A percentile compares a stretch with the other conserved stretches of the same genome.
phyloP scores from a whole-genome alignment of 2,329 filamentous ascomycete species.

The Aspergillus fijiensis region DNA sequence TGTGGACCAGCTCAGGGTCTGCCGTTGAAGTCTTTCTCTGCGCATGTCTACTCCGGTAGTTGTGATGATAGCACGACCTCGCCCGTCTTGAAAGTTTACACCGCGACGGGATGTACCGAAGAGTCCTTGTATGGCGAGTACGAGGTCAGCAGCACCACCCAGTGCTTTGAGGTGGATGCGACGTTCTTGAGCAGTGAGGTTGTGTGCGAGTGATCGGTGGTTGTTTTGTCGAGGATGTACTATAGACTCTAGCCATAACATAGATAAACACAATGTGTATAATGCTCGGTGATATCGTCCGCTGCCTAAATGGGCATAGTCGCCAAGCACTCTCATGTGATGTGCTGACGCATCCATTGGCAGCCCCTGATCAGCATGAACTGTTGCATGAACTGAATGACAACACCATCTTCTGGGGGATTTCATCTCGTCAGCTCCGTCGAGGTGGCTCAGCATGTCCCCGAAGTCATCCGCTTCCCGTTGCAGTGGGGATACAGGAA shows the following conservation, averaged over 20 bases:
- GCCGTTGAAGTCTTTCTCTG: background rate
- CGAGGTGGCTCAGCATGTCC: background rate
- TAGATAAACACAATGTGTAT: too few relatives aligned
- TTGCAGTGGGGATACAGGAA: background rate
- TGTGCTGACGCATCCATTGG: background rate
- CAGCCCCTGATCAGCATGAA: background rate
- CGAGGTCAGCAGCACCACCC: background rate
- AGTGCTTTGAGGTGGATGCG: background rate
- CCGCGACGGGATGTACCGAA: background rate
- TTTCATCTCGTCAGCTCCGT: too few relatives aligned
- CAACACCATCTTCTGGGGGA: too few relatives aligned
- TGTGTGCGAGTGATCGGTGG: background rate
- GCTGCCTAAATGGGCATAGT: background rate
- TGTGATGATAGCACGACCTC: background rate
- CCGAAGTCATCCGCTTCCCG: background rate
- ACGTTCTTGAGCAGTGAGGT: slow-evolving; percentile 3
- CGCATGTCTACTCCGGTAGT: slow-evolving; percentile 1
- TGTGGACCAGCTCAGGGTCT: background rate
- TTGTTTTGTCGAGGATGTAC: too few relatives aligned
- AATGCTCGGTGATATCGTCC: background rate
- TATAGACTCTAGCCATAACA: too few relatives aligned
- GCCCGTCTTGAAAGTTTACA: background rate
- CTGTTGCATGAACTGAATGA: too few relatives aligned
- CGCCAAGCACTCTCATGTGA: background rate
- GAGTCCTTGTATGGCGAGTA: slow-evolving; percentile 1